phyloP scores from a whole-genome alignment of 73 alveolate genomes.

The Paramecium biaurelia region DNA sequence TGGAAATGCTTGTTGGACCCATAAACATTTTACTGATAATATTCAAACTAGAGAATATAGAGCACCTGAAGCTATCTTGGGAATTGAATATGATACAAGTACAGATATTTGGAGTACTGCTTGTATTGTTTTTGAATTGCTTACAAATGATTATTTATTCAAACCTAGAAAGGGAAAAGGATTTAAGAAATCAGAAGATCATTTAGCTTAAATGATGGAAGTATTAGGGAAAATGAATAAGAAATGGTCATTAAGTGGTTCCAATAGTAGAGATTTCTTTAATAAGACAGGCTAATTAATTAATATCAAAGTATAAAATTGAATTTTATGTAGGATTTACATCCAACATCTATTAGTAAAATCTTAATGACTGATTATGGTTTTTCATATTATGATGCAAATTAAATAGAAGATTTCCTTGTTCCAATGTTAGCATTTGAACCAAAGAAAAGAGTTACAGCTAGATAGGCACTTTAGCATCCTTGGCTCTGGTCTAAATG shows the following conservation, averaged over 20 bases:
- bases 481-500: slow-evolving; percentile 78
- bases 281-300: slow-evolving; percentile 56
- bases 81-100: slow-evolving; percentile 74
- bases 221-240: slow-evolving; percentile 80
- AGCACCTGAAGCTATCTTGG: slow-evolving; percentile 90
- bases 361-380: slow-evolving; percentile 89
- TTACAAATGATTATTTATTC: slow-evolving; percentile 85
- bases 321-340: slow-evolving; percentile 63
- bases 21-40: slow-evolving; percentile 68
- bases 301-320: slow-evolving; percentile 25
- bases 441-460: slow-evolving; percentile 89
- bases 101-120: slow-evolving; percentile 87
- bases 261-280: slow-evolving; percentile 56
- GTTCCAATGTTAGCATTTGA: slow-evolving; percentile 91
- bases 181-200: slow-evolving; percentile 79
- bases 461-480: slow-evolving; percentile 84
- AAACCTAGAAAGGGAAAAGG: slow-evolving; percentile 65
- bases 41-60: slow-evolving; percentile 86
- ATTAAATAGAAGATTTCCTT: slow-evolving; percentile 86
- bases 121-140: slow-evolving; percentile 82
- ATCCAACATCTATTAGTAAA: slow-evolving; percentile 89
- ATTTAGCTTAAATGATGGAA: slow-evolving; percentile 75
- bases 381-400: slow-evolving; percentile 91
- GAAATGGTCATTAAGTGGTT: slow-evolving; percentile 65
- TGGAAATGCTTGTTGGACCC: slow-evolving; percentile 81